phyloP scores from a whole-genome alignment of 2,329 filamentous ascomycete species.

The Sphaerostilbella broomeana region DNA sequence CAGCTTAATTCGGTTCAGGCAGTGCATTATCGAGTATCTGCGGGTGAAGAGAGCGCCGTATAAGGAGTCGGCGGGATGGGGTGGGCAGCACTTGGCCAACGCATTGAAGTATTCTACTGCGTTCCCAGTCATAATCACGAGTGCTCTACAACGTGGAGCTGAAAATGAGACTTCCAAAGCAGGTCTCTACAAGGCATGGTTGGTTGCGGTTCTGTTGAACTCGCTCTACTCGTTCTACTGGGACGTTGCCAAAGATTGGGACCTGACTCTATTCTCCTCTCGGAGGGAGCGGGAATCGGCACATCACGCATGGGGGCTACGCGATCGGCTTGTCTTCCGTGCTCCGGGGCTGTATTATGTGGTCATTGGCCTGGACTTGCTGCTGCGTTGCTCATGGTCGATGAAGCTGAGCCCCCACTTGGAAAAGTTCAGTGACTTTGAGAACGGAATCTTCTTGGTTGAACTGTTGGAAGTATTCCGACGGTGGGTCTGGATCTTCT shows the following conservation, averaged over 20 bases:
- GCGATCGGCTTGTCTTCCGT: constrained; percentile 66
- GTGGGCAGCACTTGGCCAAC: constrained; percentile 85
- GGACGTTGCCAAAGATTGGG: constrained; percentile 97
- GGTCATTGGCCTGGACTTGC: constrained; percentile 70
- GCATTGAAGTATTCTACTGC: constrained; percentile 91
- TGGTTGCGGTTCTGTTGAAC: constrained; percentile 70
- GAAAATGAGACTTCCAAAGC: constrained; percentile 36
- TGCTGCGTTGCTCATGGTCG: constrained; percentile 84
- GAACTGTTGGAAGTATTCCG: constrained; percentile 81
- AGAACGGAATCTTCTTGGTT: constrained; percentile 81
- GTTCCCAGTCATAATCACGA: constrained; percentile 83
- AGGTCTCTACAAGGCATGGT: constrained; percentile 53
- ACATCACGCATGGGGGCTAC: constrained; percentile 70
- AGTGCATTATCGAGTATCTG: constrained; percentile 83
- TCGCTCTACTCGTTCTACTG: constrained; percentile 97
- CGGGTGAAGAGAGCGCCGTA: constrained; percentile 57
- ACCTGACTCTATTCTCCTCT: constrained; percentile 71
- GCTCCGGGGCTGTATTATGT: constrained; percentile 71
- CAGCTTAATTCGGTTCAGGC: constrained; percentile 77
- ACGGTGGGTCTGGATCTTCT: constrained; percentile 95
- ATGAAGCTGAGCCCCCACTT: constrained; percentile 78
- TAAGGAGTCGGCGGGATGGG: constrained; percentile 59
- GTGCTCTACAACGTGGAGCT: constrained; percentile 62
- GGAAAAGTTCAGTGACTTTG: constrained; percentile 77
- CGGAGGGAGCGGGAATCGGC: constrained; percentile 49